Conservation (phyloP, 805 yeast genomes). For the Saccharomycopsis sp. region DNA sequence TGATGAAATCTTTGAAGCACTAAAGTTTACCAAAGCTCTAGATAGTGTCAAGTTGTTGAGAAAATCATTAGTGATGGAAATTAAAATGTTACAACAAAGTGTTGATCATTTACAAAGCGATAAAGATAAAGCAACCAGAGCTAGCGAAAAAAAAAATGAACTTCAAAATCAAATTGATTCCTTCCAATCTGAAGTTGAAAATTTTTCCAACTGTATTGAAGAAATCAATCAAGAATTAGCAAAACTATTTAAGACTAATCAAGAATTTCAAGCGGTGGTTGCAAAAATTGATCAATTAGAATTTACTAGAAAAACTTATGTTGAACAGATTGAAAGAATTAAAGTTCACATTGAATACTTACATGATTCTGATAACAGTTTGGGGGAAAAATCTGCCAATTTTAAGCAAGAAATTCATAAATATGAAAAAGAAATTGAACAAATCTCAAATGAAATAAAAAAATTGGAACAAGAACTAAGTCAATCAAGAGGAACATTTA, state of each 20-base stretch:
- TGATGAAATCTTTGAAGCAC: slow-evolving; percentile 94
- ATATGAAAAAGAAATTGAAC: slow-evolving; percentile 19
- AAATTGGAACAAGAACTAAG: slow-evolving; percentile 9
- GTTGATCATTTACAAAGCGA: slow-evolving; percentile 71
- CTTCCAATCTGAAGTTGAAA: slow-evolving; percentile 38
- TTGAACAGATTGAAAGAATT: slow-evolving; percentile 43
- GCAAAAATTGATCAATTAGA: slow-evolving; percentile 50
- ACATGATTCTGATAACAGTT: slow-evolving; percentile 27
- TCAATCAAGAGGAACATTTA: slow-evolving; percentile 18
- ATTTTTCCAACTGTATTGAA: slow-evolving; percentile 39
- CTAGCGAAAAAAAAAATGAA: slow-evolving; percentile 35
- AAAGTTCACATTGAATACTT: slow-evolving; percentile 35
- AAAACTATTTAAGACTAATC: slow-evolving; percentile 60
- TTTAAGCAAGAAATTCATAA: slow-evolving; percentile 20
- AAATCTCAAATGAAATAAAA: not conserved
- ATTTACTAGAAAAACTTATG: slow-evolving; percentile 34
- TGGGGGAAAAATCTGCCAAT: slow-evolving; percentile 23
- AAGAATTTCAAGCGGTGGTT: slow-evolving; percentile 65
- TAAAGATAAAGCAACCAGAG: slow-evolving; percentile 56
- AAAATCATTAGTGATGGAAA: slow-evolving; percentile 69
- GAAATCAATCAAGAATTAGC: slow-evolving; percentile 49
- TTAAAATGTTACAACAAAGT: slow-evolving; percentile 64
- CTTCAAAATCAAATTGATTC: slow-evolving; percentile 34
- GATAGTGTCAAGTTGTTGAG: slow-evolving; percentile 67
- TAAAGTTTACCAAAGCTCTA: slow-evolving; percentile 82